Evolutionary conservation across 148 eudicot genomes (phyloP).

Genomic region (Talinum fruticosum): DNA sequence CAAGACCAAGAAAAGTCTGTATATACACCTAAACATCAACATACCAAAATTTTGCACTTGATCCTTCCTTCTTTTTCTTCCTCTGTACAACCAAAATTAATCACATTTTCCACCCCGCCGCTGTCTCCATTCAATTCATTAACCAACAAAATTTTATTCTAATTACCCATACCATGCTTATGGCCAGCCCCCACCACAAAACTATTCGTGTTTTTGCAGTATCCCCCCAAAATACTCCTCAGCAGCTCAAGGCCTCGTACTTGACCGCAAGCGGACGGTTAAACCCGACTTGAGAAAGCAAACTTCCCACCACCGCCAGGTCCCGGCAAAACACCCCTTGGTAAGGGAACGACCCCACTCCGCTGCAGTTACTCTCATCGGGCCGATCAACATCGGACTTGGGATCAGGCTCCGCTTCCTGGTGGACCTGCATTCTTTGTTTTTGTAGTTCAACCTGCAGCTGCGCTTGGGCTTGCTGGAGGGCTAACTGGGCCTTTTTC

Average conservation of each 20-base stretch:
- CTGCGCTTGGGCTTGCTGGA: conserved; percentile 28
- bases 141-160: background rate
- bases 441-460: background rate
- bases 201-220: too few relatives aligned
- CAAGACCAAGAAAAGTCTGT: background rate
- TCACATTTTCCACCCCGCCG: background rate
- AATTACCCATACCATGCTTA: background rate
- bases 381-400: conserved; percentile 19
- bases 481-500: conserved; percentile 45
- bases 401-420: background rate
- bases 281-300: conserved; percentile 75
- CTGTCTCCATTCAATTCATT: background rate
- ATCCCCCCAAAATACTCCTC: background rate
- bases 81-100: conserved; percentile 28
- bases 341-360: conserved; percentile 31
- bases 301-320: conserved; percentile 69
- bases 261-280: conserved; percentile 72
- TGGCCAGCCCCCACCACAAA: too few relatives aligned
- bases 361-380: conserved; percentile 6
- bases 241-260: conserved; percentile 87
- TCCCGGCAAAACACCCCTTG: conserved; percentile 95
- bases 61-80: background rate
- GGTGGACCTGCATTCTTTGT: conserved; percentile 1
- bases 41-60: conserved; percentile 42
- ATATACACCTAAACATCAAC: conserved; percentile 28